These are phyloP conservation scores for Fraxinus americana DNA, from an alignment of 257 asterid genomes.

Conservation along the genomic window DNA sequence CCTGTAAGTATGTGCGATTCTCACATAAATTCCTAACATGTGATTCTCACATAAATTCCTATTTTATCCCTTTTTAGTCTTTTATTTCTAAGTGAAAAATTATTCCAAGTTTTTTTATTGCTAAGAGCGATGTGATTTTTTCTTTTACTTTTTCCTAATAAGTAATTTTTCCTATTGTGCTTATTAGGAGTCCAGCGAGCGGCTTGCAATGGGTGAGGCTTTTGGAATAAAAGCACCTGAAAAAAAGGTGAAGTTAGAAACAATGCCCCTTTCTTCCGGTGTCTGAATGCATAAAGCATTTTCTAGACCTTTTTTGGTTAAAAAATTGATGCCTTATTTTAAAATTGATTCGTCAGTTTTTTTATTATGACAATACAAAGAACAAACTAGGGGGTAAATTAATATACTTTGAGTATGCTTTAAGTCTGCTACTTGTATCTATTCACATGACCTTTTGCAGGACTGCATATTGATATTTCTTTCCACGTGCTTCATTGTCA, in stretches of 20 bases:
- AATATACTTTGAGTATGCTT: not conserved
- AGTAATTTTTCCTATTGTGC: not conserved
- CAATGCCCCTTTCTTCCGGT: slow-evolving; percentile 11
- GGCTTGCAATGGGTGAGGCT: slow-evolving; percentile 94
- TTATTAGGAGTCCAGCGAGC: slow-evolving; percentile 86
- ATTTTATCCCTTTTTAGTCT: not conserved
- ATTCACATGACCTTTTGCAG: not conserved
- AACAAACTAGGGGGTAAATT: not conserved
- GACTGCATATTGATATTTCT: not conserved
- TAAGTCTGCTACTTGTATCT: not conserved
- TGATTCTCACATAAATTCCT: no score
- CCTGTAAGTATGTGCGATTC: slow-evolving; percentile 63
- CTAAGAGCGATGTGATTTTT: not conserved
- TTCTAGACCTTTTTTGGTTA: not conserved
- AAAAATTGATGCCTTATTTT: not conserved
- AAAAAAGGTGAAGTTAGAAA: slow-evolving; percentile 57
- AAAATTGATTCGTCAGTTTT: not conserved
- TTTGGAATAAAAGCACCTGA: slow-evolving; percentile 89
- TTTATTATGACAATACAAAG: not conserved
- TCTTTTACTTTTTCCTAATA: no score
- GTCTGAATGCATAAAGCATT: not conserved
- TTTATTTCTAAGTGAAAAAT: not conserved
- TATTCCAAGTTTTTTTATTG: not conserved
- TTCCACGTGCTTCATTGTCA: not conserved
- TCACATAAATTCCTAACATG: not conserved